Percentiles rank a stretch among this genome's conserved stretches.
phyloP scores from a whole-genome alignment of 2,329 filamentous ascomycete species.

The Dichotomopilus funicola region DNA sequence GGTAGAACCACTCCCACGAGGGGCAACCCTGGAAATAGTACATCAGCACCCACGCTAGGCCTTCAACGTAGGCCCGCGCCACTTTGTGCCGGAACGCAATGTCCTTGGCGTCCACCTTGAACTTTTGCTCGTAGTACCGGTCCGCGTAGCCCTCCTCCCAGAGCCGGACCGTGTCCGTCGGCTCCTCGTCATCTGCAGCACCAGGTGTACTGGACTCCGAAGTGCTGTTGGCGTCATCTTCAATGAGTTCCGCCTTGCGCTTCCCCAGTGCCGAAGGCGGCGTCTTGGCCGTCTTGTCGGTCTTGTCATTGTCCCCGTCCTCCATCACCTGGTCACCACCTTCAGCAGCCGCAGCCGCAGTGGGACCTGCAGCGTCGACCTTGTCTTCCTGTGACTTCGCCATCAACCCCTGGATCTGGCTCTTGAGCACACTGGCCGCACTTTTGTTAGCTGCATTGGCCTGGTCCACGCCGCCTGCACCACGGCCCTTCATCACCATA shows the following conservation, averaged over 20 bases:
- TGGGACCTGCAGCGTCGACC: too few relatives aligned
- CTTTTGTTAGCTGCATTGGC: constrained; percentile 87
- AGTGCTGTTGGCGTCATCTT: constrained; percentile 52
- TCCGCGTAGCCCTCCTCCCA: constrained; percentile 97
- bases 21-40: constrained; percentile 99
- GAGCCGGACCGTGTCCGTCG: constrained; percentile 74
- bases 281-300: constrained; percentile 16
- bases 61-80: constrained; percentile 86
- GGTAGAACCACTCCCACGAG: constrained; percentile 99
- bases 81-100: constrained; percentile 83
- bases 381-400: constrained; percentile 17
- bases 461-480: constrained; percentile 46
- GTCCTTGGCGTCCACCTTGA: constrained; percentile 74
- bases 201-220: constrained; percentile 40
- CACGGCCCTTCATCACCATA: constrained; percentile 69
- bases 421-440: constrained; percentile 81
- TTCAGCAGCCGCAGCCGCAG: too few relatives aligned
- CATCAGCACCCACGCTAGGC: constrained; percentile 86
- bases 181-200: constrained; percentile 54
- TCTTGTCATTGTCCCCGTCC: constrained; percentile 11
- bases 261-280: constrained; percentile 42
- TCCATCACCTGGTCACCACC: constrained; percentile 2
- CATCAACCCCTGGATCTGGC: constrained; percentile 56
- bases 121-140: constrained; percentile 96
- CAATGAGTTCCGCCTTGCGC: constrained; percentile 67